These are phyloP conservation scores for Talaromyces thailandensis DNA, from an alignment of 495 filamentous ascomycete species.

Conservation along the genomic window DNA sequence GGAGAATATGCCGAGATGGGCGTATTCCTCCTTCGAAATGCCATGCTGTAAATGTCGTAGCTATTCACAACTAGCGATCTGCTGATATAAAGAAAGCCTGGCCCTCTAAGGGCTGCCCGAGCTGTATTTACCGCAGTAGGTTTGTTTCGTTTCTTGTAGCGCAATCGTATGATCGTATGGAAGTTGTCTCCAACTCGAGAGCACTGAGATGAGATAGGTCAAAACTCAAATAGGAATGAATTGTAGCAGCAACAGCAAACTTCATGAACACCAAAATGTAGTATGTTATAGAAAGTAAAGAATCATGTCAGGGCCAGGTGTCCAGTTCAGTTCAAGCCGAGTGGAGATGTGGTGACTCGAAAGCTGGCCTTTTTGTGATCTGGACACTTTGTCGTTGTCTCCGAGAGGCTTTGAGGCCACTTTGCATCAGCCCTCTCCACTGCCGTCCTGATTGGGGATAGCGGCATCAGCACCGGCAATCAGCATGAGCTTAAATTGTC, in stretches of 20 bases:
- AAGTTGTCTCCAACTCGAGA: background rate
- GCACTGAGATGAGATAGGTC: background rate
- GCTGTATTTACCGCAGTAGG: background rate
- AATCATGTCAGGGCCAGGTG: background rate
- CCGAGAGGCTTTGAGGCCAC: constrained; percentile 4
- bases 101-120: background rate
- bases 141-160: background rate
- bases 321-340: background rate
- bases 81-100: background rate
- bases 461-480: background rate
- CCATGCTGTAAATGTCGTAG: constrained; percentile 29
- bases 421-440: constrained; percentile 5
- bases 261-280: background rate
- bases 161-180: background rate
- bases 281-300: background rate
- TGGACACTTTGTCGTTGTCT: background rate
- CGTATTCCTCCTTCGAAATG: constrained; percentile 23
- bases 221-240: background rate
- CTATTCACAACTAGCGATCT: background rate
- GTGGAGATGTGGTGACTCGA: background rate
- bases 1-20: constrained; percentile 22
- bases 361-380: constrained; percentile 5
- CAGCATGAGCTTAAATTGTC: background rate
- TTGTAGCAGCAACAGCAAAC: background rate
- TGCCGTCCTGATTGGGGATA: background rate